Evolutionary conservation across 345 rosid species (phyloP), one percentile per base, ranked within the genome.

Genomic region (Xanthoceras sorbifolium): DNA sequence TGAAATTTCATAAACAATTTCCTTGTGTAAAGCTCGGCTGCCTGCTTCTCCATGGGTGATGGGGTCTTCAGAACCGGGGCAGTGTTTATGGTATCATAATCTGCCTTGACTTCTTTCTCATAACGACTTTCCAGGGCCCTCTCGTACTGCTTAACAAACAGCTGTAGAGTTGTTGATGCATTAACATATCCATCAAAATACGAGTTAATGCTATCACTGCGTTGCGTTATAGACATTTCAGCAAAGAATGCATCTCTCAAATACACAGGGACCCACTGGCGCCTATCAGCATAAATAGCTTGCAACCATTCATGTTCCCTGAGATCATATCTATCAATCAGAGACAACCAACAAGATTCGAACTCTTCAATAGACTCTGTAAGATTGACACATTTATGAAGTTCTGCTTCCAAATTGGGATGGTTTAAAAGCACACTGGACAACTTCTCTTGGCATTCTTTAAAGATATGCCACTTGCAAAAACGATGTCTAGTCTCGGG

Each of bases 11-110:
- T 67, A 69, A 85, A 85, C 64, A 85, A 14, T 75, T 72, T 85
- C 57, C 80, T 75, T 4, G 87, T 85, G 68, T 85, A 85, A 46
- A 85, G 78, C 61, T 76, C 81, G 11, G 87, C 65, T 23, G 82
- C 85, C 70, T 85, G 85, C 76, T 80, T 82, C 79, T 85, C 87
- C 85, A 80, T 85, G 1, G 87, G 85, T 38, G 88, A 85, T 36
- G 88, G 88, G 11, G 88, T 85, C 80, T 80, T 85, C 38, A 85
- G 69, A 65, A 52, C 70, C n/a, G 85, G 84, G 15, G 74, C 46
- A 50, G 84, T 69, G 74, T 80, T 82, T 68, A 78, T 78, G 11
- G 86, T 82, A 44, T 85, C 88, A 80, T 75, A 82, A 67, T 85
- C 88, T 22, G 88, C 88, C 80, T 82, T 78, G 48, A 80, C 77